phyloP scores from a whole-genome alignment of 2,329 filamentous ascomycete genomes.

The Thelonectria discophora region DNA sequence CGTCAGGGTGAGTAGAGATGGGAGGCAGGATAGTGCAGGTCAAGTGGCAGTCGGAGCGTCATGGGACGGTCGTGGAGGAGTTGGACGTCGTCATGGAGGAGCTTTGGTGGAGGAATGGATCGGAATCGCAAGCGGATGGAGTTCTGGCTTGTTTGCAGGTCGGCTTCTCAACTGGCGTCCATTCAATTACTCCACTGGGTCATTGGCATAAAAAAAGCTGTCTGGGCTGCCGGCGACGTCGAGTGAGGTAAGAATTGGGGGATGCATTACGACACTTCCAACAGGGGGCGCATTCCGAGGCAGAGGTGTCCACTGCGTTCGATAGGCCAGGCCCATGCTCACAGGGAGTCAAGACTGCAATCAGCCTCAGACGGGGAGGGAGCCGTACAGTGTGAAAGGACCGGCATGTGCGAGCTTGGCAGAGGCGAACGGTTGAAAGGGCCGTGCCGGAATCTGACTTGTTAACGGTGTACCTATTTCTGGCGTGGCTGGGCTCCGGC shows the following conservation, averaged over 20 bases:
- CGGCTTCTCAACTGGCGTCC: conserved; percentile 20
- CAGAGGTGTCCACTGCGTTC: conserved; percentile 18
- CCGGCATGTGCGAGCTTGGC: too few species aligned
- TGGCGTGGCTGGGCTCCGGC: conserved; percentile 9
- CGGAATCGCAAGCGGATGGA: conserved; percentile 29
- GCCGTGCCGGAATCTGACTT: conserved; percentile 1
- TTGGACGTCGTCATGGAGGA: conserved; percentile 39
- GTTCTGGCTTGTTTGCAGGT: conserved; percentile 32
- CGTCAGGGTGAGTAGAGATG: conserved; percentile 36
- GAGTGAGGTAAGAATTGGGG: conserved; percentile 11
- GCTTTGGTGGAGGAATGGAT: conserved; percentile 22
- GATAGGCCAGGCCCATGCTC: not conserved
- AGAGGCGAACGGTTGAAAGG: not conserved
- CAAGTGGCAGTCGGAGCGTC: conserved; percentile 32
- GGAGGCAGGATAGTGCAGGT: conserved; percentile 20
- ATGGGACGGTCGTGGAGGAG: conserved; percentile 37
- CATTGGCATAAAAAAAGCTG: conserved; percentile 2
- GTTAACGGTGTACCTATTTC: conserved; percentile 3
- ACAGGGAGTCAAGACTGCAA: not conserved
- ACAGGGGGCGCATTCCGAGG: not conserved
- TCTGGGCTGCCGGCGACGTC: not conserved
- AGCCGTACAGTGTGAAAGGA: conserved; percentile 33
- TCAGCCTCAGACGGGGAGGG: conserved; percentile 24
- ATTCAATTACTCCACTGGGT: conserved; percentile 15
- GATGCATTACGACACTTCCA: conserved; percentile 22